A percentile compares a stretch with the other conserved stretches of the same genome.
phyloP scores from a whole-genome alignment of 768 basidiomycete species.

The Mycena alexandri region DNA sequence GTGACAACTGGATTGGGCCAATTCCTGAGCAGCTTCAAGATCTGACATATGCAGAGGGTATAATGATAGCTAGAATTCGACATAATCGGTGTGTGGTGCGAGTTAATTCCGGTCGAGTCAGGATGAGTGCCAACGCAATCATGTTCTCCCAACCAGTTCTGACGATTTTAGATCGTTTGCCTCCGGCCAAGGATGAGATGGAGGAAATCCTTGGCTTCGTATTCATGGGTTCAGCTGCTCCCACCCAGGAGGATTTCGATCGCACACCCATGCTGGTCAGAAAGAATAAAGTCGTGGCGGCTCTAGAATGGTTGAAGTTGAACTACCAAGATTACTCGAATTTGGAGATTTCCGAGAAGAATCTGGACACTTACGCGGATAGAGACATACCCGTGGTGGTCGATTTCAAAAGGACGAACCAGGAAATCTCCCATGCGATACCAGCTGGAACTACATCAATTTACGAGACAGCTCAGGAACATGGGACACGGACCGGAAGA shows the following conservation, averaged over 20 bases:
- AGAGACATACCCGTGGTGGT: slow-evolving; percentile 31
- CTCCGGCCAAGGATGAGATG: slow-evolving; percentile 39
- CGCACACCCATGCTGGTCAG: slow-evolving; percentile 31
- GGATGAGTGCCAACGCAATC: slow-evolving; percentile 48
- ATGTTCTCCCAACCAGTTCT: slow-evolving; percentile 43
- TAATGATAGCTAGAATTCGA: slow-evolving; percentile 31
- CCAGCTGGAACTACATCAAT: slow-evolving; percentile 15
- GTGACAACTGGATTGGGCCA: slow-evolving; percentile 52
- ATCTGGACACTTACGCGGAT: slow-evolving; percentile 11
- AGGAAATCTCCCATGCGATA: slow-evolving; percentile 12
- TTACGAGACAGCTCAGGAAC: slow-evolving; percentile 16
- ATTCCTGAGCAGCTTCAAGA: slow-evolving; percentile 45
- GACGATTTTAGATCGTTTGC: slow-evolving; percentile 45
- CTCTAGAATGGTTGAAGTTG: slow-evolving; percentile 28
- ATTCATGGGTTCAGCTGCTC: background rate
- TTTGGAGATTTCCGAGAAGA: slow-evolving; percentile 24
- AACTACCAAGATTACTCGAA: slow-evolving; percentile 31
- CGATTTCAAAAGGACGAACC: slow-evolving; percentile 19
- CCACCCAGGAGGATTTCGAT: too few relatives aligned
- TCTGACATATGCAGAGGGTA: slow-evolving; percentile 30
- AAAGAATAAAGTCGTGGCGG: slow-evolving; percentile 15
- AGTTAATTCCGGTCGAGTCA: slow-evolving; percentile 42
- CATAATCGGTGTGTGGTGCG: slow-evolving; percentile 46
- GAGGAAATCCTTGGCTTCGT: slow-evolving; percentile 39
- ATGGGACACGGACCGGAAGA: slow-evolving; percentile 39